Conservation (phyloP, 108 stramenopile species). For the Bacterosira constricta region DNA sequence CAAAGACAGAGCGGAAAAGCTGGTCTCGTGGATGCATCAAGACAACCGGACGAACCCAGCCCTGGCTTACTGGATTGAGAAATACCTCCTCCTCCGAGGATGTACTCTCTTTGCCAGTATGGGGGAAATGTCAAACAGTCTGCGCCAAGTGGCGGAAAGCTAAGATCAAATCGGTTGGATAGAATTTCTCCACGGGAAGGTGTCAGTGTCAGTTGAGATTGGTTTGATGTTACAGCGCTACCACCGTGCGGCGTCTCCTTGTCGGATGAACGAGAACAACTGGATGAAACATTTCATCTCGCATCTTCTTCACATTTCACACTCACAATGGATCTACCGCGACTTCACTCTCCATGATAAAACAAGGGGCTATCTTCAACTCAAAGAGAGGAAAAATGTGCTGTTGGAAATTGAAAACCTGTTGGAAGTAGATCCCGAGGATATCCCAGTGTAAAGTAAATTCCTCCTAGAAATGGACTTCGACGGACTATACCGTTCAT, state of each 20-base stretch:
- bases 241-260: not conserved
- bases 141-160: not conserved
- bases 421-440: not conserved
- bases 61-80: not conserved
- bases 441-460: not conserved
- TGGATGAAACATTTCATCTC: not conserved
- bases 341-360: not conserved
- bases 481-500: not conserved
- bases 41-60: not conserved
- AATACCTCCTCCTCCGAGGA: not conserved
- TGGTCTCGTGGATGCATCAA: not conserved
- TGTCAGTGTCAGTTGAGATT: not conserved
- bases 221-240: not conserved
- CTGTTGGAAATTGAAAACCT: not conserved
- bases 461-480: not conserved
- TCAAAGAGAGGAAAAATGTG: not conserved
- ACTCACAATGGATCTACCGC: not conserved
- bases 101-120: not conserved
- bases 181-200: not conserved
- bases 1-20: not conserved
- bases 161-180: not conserved
- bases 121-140: no score
- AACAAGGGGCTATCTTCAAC: not conserved
- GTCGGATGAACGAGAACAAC: not conserved
- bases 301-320: not conserved